phyloP scores from a whole-genome alignment of 768 basidiomycete genomes.

The Suillus variegatus region DNA sequence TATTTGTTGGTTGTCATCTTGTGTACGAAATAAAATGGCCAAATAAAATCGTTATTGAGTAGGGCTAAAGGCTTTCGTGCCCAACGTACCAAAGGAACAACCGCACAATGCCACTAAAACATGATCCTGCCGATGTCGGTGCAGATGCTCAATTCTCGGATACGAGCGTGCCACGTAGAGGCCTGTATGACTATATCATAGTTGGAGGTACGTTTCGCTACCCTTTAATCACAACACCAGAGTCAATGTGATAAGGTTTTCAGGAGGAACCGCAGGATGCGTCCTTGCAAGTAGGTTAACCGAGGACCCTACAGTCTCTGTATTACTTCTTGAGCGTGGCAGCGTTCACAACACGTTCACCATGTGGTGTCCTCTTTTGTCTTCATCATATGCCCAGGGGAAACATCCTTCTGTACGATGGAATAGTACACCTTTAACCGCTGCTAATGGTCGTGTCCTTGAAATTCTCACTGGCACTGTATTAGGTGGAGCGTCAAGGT shows the following conservation, averaged over 20 bases:
- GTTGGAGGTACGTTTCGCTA: conserved; percentile 7
- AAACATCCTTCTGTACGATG: neutral
- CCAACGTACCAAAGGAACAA: no score
- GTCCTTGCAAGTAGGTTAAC: conserved; percentile 40
- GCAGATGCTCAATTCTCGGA: neutral
- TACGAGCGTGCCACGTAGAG: neutral
- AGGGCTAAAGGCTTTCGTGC: no score
- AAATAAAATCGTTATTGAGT: no score
- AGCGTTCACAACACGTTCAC: conserved; percentile 27
- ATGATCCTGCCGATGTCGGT: neutral
- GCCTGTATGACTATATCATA: conserved; percentile 15
- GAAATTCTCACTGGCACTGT: conserved; percentile 20
- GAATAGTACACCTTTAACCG: neutral
- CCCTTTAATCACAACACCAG: neutral
- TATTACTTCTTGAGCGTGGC: conserved; percentile 39
- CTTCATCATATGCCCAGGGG: conserved; percentile 21
- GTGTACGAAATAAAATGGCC: no score
- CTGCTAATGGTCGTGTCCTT: neutral
- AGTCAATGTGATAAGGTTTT: neutral
- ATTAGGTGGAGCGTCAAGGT: conserved; percentile 50
- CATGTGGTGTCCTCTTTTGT: conserved; percentile 33
- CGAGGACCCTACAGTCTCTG: conserved; percentile 28
- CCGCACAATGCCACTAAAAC: neutral
- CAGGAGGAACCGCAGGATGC: conserved; percentile 43
- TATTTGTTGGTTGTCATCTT: no score